Percentiles rank a stretch among this genome's conserved stretches.
These are phyloP conservation scores for Myriosclerotinia scirpicola DNA, from an alignment of 2,329 filamentous ascomycete genomes.

Conservation along the genomic window DNA sequence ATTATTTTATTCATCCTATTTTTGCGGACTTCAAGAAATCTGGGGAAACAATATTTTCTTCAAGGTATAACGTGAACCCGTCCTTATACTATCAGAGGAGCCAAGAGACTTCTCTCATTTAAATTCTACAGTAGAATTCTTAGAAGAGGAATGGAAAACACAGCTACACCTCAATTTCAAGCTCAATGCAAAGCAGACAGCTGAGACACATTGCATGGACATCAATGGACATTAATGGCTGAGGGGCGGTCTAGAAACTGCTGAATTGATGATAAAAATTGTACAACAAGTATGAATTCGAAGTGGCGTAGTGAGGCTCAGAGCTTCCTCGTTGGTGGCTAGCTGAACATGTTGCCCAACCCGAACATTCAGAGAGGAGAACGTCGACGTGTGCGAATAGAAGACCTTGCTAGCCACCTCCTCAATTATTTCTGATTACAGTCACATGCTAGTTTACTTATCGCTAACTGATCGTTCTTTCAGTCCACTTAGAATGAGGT, in stretches of 20 bases:
- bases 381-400: background rate
- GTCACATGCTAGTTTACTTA: too few relatives aligned
- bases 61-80: background rate
- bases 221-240: background rate
- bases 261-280: too few relatives aligned
- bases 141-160: background rate
- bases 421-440: background rate
- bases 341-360: background rate
- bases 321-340: background rate
- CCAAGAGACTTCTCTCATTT: too few relatives aligned
- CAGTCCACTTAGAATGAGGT: background rate
- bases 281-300: background rate
- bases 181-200: background rate
- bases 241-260: too few relatives aligned
- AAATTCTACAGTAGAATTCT: background rate
- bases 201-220: background rate
- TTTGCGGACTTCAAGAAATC: background rate
- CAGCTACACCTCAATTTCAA: background rate
- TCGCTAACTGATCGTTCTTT: background rate
- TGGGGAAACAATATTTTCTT: background rate
- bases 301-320: background rate
- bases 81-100: too few relatives aligned
- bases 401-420: background rate
- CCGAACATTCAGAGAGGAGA: background rate
- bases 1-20: slow-evolving; percentile 1